phyloP scores from a whole-genome alignment of 2,329 filamentous ascomycete genomes.

The Clonostachys byssicola region DNA sequence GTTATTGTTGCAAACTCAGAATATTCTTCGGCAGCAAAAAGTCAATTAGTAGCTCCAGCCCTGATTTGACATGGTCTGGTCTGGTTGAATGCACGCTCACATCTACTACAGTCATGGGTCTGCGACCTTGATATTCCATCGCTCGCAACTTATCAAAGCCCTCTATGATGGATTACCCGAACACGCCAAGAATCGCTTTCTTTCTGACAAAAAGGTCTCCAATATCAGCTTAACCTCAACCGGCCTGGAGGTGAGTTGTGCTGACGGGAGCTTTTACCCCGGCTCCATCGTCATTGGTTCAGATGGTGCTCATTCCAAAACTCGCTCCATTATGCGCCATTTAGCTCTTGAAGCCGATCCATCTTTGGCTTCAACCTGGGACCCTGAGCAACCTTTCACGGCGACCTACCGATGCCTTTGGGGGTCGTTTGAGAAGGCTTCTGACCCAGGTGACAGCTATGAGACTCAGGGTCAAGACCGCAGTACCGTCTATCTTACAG shows the following conservation, averaged over 20 bases:
- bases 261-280: background rate
- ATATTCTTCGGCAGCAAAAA: too few species aligned
- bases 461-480: conserved; percentile 20
- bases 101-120: background rate
- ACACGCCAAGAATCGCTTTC: background rate
- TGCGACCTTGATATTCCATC: background rate
- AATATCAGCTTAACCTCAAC: background rate
- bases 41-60: too few species aligned
- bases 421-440: background rate
- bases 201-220: background rate
- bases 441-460: background rate
- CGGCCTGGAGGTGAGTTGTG: conserved; percentile 1
- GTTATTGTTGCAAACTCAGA: too few species aligned
- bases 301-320: conserved; percentile 3
- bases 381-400: background rate
- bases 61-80: background rate
- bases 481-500: conserved; percentile 16
- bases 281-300: conserved; percentile 4
- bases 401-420: background rate
- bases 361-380: background rate
- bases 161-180: conserved; percentile 1
- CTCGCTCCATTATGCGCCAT: background rate
- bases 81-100: background rate
- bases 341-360: conserved; percentile 1
- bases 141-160: background rate